Percentiles rank a stretch among this genome's conserved stretches.
Conservation (phyloP, 164 flowering plant genomes). For the Akebia trifoliata region DNA sequence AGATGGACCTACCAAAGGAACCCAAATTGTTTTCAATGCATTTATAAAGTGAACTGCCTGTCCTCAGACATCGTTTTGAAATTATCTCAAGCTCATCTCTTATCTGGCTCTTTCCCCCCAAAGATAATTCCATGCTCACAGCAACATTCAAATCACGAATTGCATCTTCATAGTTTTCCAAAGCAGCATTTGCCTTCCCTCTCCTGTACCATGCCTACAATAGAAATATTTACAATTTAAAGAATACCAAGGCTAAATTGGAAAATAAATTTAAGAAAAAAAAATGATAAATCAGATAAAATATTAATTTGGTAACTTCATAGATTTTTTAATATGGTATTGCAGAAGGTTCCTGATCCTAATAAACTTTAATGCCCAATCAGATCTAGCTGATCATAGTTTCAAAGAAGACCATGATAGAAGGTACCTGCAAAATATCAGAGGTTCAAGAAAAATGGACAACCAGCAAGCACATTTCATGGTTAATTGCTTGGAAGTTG, state of each 20-base stretch:
- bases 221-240: neutral
- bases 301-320: neutral
- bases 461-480: too few relatives aligned
- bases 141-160: constrained; percentile 54
- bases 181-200: constrained; percentile 59
- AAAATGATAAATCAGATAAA: neutral
- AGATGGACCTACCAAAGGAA: constrained; percentile 25
- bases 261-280: neutral
- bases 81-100: constrained; percentile 40
- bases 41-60: constrained; percentile 11
- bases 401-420: too few relatives aligned
- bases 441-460: too few relatives aligned
- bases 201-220: constrained; percentile 89
- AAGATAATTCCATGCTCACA: constrained; percentile 42
- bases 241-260: neutral
- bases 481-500: too few relatives aligned
- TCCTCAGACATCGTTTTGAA: constrained; percentile 18
- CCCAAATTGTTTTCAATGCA: constrained; percentile 15
- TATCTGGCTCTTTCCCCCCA: constrained; percentile 51
- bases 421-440: too few relatives aligned
- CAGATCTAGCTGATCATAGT: too few relatives aligned
- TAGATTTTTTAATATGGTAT: neutral
- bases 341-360: neutral
- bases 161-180: constrained; percentile 58
- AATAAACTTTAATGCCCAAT: too few relatives aligned